Evolutionary conservation across 1,284 basidiomycete species (phyloP).

Genomic region (Irpex sp.): DNA sequence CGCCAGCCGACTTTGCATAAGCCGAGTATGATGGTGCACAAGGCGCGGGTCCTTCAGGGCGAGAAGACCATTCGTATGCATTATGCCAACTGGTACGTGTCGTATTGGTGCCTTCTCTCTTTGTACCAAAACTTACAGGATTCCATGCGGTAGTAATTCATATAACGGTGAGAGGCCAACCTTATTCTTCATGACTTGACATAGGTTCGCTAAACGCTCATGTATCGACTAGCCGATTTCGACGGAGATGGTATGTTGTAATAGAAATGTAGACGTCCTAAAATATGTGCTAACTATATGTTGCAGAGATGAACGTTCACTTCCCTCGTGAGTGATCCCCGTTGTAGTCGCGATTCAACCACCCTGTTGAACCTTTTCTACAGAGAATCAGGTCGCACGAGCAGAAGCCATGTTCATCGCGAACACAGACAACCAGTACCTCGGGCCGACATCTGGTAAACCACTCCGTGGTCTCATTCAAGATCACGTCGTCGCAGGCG

Average conservation of each 20-base stretch:
- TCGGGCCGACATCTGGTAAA: constrained; percentile 97
- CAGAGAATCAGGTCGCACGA: constrained; percentile 90
- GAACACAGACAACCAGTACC: constrained; percentile 98
- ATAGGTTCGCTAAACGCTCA: constrained; percentile 13
- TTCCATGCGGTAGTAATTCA: constrained; percentile 69
- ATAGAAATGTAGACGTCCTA: neutral
- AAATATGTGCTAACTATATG: neutral
- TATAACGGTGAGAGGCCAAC: constrained; percentile 76
- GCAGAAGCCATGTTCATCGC: constrained; percentile 94
- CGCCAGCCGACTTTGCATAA: constrained; percentile 99
- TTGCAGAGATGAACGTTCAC: constrained; percentile 97
- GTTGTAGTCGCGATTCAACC: neutral
- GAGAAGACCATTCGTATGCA: constrained; percentile 99
- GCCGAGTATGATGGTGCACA: constrained; percentile 99
- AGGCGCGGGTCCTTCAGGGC: constrained; percentile 87
- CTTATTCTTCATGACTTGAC: neutral
- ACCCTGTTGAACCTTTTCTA: constrained; percentile 5
- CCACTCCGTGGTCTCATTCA: constrained; percentile 98
- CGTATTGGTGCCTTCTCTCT: neutral
- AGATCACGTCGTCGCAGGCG: constrained; percentile 97
- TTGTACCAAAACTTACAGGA: constrained; percentile 8
- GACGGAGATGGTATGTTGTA: constrained; percentile 84
- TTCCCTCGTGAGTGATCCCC: constrained; percentile 78
- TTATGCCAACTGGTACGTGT: constrained; percentile 92
- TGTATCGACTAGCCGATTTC: constrained; percentile 77